Base-by-base conservation (phyloP, 2,329 filamentous ascomycete genomes). In the Teratosphaeria gauchensis region DNA sequence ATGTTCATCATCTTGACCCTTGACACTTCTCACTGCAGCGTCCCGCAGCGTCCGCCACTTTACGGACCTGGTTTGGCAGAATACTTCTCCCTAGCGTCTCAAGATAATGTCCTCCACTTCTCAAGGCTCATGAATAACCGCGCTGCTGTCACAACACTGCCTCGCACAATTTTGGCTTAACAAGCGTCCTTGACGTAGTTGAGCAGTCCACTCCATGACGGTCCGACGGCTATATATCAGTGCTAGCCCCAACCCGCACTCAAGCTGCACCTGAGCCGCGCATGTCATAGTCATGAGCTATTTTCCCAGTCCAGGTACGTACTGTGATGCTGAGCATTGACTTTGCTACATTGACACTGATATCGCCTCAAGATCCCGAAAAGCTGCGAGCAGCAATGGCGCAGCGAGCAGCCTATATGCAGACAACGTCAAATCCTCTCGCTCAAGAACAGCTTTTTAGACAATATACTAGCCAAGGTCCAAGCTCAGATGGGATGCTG, bases 11-110 rank as follows among this genome's bases (percentile, higher is more conserved):
- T 16, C 12, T 56, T 48, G 33, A 24, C 21, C 30, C 54, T 48
- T 42, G 33, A 24, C 28, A 24, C 42, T 48, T 56, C n/a, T 53
- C 14, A 19, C 52, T 48, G 46, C 32, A 53, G 30, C 56, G 16
- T 53, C 46, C 46, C 48, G 56, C 56, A 46, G 56, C 56, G 56
- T 38, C 51, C 56, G 56, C 51, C 14, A 33, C 38, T 21, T 35
- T 51, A 28, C 46, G 31, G 31, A 28, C 35, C 54, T 56, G 42
- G 42, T 48, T 48, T 48, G 42, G 42, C 42, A 48, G 42, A 16
- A 19, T 21, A 48, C 4, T 21, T 48, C 42, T 21, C 19, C 19
- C 42, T 48, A 21, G 42, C 42, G 42, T 48, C 16, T 48, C 42
- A 21, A 14, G 42, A n/a, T 48, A 19, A 6, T 48, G n/a, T 5